These are phyloP conservation scores for Vigna unguiculata DNA, from an alignment of 306 rosid species.

Conservation along the genomic window DNA sequence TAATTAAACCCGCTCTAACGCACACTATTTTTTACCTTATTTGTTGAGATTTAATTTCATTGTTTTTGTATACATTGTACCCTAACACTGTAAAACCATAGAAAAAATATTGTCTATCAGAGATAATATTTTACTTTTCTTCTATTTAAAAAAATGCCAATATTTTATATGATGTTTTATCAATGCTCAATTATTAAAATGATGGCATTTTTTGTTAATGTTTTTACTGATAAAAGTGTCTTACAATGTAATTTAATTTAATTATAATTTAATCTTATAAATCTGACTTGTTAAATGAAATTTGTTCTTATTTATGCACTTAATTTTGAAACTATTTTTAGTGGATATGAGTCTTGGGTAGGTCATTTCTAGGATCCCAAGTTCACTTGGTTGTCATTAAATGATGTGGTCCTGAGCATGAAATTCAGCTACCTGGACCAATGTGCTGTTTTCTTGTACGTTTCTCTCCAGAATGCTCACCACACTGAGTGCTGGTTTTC, in stretches of 20 bases:
- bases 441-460: constrained; percentile 64
- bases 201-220: not conserved
- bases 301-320: not conserved
- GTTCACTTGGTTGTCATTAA: not conserved
- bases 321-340: no score
- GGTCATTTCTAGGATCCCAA: not conserved
- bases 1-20: not conserved
- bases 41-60: not conserved
- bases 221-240: not conserved
- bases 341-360: no score
- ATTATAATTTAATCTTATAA: no score
- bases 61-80: not conserved
- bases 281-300: not conserved
- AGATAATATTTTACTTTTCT: not conserved
- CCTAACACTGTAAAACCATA: not conserved
- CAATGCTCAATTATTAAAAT: not conserved
- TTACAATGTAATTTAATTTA: no score
- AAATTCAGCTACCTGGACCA: constrained; percentile 73
- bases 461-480: constrained; percentile 76
- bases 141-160: not conserved
- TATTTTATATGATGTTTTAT: not conserved
- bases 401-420: not conserved
- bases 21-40: not conserved
- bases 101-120: not conserved
- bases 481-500: constrained; percentile 84